Percentiles rank a stretch among this genome's conserved stretches.
Conservation (phyloP, 495 filamentous ascomycete species). For the Penicillium fimorum region DNA sequence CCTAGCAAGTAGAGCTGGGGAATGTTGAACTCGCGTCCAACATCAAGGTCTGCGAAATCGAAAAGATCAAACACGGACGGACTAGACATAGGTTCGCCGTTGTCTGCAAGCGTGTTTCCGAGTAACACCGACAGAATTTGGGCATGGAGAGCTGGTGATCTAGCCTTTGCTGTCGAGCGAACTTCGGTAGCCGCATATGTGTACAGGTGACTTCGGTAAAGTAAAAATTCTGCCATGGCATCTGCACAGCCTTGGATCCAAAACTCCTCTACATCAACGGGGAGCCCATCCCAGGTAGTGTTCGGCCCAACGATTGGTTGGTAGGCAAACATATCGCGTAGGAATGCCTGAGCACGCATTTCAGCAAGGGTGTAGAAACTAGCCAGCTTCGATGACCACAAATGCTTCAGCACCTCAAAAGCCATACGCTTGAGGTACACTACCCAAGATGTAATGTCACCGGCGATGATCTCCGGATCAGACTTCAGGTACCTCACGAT, state of each 20-base stretch:
- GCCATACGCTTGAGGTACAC: constrained; percentile 69
- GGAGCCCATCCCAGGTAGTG: constrained; percentile 66
- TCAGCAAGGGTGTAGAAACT: constrained; percentile 69
- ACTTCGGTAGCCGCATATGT: constrained; percentile 85
- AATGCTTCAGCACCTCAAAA: constrained; percentile 70
- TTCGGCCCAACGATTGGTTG: constrained; percentile 63
- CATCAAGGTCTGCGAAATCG: constrained; percentile 79
- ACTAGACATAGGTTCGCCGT: constrained; percentile 59
- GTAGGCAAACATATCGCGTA: constrained; percentile 64
- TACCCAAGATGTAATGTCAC: constrained; percentile 66
- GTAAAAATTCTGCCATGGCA: constrained; percentile 71
- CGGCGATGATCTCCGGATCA: constrained; percentile 60
- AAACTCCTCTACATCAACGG: constrained; percentile 57
- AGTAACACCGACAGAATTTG: constrained; percentile 76
- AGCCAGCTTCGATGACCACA: constrained; percentile 87
- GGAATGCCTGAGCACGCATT: constrained; percentile 69
- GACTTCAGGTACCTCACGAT: constrained; percentile 65
- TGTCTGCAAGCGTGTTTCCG: constrained; percentile 65
- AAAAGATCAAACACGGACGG: constrained; percentile 87
- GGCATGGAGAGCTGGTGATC: constrained; percentile 71
- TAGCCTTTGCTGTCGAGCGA: constrained; percentile 65
- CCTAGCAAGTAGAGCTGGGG: constrained; percentile 56
- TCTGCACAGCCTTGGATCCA: constrained; percentile 59
- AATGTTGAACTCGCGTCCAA: constrained; percentile 42
- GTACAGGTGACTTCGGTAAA: constrained; percentile 67